phyloP scores from a whole-genome alignment of 2,329 filamentous ascomycete species.

The Fusarium proliferatum region DNA sequence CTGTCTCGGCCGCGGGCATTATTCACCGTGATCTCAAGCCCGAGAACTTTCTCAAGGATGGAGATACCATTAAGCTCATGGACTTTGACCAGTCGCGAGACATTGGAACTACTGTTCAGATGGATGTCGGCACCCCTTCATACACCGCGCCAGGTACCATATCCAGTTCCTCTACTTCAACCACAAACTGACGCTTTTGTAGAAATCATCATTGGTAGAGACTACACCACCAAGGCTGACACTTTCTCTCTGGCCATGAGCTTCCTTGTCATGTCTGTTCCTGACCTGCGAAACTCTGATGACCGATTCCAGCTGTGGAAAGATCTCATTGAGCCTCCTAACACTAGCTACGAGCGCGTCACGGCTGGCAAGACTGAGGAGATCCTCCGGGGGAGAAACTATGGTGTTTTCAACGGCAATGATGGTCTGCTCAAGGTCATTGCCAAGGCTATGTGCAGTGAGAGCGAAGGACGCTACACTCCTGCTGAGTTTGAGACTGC shows the following conservation, averaged over 20 bases:
- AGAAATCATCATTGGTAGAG: constrained; percentile 8
- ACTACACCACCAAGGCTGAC: constrained; percentile 11
- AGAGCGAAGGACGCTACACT: constrained; percentile 1
- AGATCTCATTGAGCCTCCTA: constrained; percentile 9
- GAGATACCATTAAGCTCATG: constrained; percentile 19
- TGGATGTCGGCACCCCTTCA: constrained; percentile 12
- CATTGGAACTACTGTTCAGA: not conserved
- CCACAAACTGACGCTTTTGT: rapidly evolving
- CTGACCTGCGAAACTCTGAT: not conserved
- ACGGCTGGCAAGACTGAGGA: not conserved
- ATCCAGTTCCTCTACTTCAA: rapidly evolving
- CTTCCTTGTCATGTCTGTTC: constrained; percentile 13
- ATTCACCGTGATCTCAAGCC: constrained; percentile 23
- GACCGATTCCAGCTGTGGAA: constrained; percentile 19
- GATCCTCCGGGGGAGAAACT: not conserved
- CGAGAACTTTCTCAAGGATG: constrained; percentile 26
- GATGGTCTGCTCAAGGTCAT: constrained; percentile 16
- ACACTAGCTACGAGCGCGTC: not conserved
- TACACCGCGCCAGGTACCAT: constrained; percentile 13
- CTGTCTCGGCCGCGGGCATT: constrained; percentile 10
- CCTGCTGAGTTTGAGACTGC: constrained; percentile 1
- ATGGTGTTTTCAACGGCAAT: constrained; percentile 7
- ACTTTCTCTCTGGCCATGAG: constrained; percentile 11
- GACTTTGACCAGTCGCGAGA: constrained; percentile 22
- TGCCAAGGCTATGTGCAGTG: constrained; percentile 13